Percentiles rank a stretch among this genome's conserved stretches.
phyloP scores from a whole-genome alignment of 768 basidiomycete genomes.

The Russula sp. region DNA sequence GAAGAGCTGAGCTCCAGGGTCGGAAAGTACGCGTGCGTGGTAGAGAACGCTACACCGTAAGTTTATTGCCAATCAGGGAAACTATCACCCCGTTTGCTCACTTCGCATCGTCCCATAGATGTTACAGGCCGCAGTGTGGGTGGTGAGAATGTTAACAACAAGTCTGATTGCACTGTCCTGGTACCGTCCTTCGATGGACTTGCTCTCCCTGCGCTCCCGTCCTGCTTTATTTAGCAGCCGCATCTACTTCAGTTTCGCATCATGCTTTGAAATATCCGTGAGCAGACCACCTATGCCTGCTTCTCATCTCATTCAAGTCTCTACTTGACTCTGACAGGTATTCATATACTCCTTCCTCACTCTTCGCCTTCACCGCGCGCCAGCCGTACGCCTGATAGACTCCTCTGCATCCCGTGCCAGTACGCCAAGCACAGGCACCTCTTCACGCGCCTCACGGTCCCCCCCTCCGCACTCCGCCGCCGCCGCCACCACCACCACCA shows the following conservation, averaged over 20 bases:
- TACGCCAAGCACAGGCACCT: constrained; percentile 23
- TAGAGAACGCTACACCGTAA: constrained; percentile 54
- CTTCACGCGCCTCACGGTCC: constrained; percentile 36
- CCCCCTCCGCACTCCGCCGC: constrained; percentile 24
- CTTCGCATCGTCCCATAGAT: constrained; percentile 32
- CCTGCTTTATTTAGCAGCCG: constrained; percentile 32
- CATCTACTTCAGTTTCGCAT: constrained; percentile 41
- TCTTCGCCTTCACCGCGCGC: constrained; percentile 60
- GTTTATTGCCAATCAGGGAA: constrained; percentile 21
- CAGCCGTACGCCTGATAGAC: constrained; percentile 62
- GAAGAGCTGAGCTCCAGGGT: constrained; percentile 59
- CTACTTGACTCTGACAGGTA: constrained; percentile 34
- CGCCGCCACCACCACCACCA: neutral
- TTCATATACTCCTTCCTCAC: constrained; percentile 44
- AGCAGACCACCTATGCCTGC: constrained; percentile 24
- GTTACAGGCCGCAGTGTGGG: constrained; percentile 55
- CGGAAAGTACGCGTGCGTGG: constrained; percentile 62
- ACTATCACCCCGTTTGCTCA: neutral
- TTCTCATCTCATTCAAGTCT: neutral
- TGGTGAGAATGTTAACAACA: constrained; percentile 45
- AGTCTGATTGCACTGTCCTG: constrained; percentile 37
- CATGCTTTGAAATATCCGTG: constrained; percentile 51
- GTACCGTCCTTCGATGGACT: constrained; percentile 36
- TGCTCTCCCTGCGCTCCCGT: constrained; percentile 31
- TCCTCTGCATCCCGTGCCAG: constrained; percentile 35